Evolutionary conservation across 2,329 filamentous ascomycete genomes (phyloP), one percentile per base, ranked within the genome.

Genomic region (Hymenoscyphus repandus): DNA sequence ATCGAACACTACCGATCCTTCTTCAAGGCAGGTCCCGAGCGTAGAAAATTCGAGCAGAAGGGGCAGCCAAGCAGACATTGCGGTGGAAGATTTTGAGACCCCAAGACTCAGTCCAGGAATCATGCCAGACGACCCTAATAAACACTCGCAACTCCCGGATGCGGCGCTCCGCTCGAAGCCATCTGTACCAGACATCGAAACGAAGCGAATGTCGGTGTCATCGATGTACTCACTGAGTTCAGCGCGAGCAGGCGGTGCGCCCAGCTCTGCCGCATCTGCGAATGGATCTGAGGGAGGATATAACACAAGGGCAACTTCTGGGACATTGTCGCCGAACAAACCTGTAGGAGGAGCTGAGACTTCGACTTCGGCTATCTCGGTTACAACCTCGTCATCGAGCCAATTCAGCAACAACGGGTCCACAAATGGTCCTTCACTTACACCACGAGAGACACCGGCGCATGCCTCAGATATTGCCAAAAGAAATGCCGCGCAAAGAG

Each of bases 141-240:
- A 58, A 45, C 43, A 57, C 17, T 34, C 52, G 12, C 52, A 54
- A 20, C 68, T 78, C 44, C 73, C 77, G 44, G 80, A 84, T 50
- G 64, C 74, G 37, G 69, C 76, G 44, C 64, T 74, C 55, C 69
- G 68, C 43, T 62, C 71, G 37, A 71, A 71, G 47, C 71, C 73
- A 17, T 78, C 78, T 11, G 67, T 74, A 52, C 76, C 76, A 13
- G 76, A 79, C 17, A 62, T 67, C 18, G 73, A 84, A 36, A 73
- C 73, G 40, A 86, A 88, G 62, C 81, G 87, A 45, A 74, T 86
- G 64, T 90, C 86, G 20, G 78, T 85, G 53, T 88, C 85, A 6
- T 91, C 87, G 1, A 71, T 88, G 45, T 86, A 86, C 63, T 89
- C 86, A 31, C 70, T 86, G 20, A 79, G 80, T 40, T 86, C 84